These are phyloP conservation scores for Suhomyces guaymorum DNA, from an alignment of 1,139 yeast species.

Conservation along the genomic window DNA sequence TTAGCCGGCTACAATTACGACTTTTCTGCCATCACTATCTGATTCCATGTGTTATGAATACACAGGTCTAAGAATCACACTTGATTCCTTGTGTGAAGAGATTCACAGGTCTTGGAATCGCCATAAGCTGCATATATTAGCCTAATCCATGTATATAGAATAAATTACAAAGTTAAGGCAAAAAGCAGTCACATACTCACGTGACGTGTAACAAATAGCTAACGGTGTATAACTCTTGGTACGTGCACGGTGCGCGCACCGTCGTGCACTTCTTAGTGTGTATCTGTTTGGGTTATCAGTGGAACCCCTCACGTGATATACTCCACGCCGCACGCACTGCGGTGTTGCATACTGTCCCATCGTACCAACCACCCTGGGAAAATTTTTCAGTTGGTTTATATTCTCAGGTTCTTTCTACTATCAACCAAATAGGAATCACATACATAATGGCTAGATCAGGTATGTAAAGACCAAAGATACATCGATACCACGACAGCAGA, in stretches of 20 bases:
- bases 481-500: no score
- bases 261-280: no score
- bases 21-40: constrained; percentile 29
- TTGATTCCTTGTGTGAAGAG: no score
- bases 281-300: no score
- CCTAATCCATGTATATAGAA: constrained; percentile 9
- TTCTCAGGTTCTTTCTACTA: constrained; percentile 14
- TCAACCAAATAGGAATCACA: constrained; percentile 11
- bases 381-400: constrained; percentile 13
- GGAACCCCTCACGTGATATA: constrained; percentile 1
- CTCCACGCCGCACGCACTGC: not conserved
- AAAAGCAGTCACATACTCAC: constrained; percentile 21
- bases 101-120: no score
- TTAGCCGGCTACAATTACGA: constrained; percentile 39
- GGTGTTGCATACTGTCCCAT: constrained; percentile 6
- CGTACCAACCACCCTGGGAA: constrained; percentile 15
- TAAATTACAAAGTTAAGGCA: constrained; percentile 1
- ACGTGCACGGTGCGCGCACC: not conserved
- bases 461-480: constrained; percentile 35
- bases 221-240: not conserved
- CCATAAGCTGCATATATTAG: constrained; percentile 4
- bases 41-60: no score
- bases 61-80: no score
- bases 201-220: no score
- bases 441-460: constrained; percentile 61